Conservation (phyloP, 305 asterid genomes). For the Fraxinus greggii region DNA sequence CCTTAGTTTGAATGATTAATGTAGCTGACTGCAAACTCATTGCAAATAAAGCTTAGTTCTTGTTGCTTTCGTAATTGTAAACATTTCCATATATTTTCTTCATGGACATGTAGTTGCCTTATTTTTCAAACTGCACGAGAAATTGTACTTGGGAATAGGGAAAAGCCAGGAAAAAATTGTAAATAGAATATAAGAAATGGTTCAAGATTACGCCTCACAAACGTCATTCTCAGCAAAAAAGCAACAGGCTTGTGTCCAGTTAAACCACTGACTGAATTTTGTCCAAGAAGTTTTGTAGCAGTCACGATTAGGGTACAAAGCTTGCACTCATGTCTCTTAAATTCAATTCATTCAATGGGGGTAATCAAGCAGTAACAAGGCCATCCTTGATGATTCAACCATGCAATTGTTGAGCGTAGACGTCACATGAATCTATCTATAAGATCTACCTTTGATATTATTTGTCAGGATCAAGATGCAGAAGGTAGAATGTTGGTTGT, state of each 20-base stretch:
- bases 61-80: neutral
- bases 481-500: neutral
- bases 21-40: neutral
- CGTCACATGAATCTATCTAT: neutral
- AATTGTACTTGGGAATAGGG: neutral
- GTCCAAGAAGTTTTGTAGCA: neutral
- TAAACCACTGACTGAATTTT: neutral
- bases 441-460: neutral
- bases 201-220: neutral
- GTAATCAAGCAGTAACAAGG: neutral
- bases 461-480: neutral
- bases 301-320: neutral
- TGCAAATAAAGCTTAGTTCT: neutral
- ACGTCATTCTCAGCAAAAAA: neutral
- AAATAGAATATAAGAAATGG: neutral
- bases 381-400: neutral
- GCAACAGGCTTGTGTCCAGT: neutral
- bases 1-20: neutral
- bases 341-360: neutral
- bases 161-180: neutral
- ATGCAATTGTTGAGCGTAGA: neutral
- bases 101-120: neutral
- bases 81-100: neutral
- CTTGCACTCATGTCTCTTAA: neutral
- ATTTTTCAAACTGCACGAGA: neutral